phyloP scores from a whole-genome alignment of 1,284 basidiomycete species.

The Ceratobasidium sp. region DNA sequence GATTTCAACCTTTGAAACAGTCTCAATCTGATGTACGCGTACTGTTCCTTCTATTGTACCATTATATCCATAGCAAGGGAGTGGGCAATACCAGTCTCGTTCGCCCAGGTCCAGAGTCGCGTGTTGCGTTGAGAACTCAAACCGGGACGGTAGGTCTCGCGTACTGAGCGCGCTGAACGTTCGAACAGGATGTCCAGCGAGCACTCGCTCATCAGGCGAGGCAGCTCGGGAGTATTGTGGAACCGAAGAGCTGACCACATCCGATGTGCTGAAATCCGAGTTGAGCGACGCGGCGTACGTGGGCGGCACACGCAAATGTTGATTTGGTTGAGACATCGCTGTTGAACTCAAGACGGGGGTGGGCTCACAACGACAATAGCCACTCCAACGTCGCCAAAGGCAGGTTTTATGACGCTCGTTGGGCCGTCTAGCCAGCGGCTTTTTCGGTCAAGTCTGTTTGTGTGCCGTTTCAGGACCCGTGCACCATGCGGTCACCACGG shows the following conservation, averaged over 20 bases:
- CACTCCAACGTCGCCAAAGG: not conserved
- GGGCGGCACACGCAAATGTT: slow-evolving; percentile 27
- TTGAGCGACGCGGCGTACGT: slow-evolving; percentile 30
- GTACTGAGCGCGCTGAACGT: slow-evolving; percentile 30
- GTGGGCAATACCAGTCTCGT: slow-evolving; percentile 30
- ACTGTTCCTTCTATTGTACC: slow-evolving; percentile 27
- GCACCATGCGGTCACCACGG: slow-evolving; percentile 13
- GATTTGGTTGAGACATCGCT: slow-evolving; percentile 6
- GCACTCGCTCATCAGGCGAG: slow-evolving; percentile 26
- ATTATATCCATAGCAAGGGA: slow-evolving; percentile 20
- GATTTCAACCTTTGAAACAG: slow-evolving; percentile 30
- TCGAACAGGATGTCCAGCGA: slow-evolving; percentile 22
- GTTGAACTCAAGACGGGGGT: not conserved
- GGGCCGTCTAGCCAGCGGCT: not conserved
- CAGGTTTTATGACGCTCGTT: not conserved
- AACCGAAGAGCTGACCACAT: slow-evolving; percentile 11
- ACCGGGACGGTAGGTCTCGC: slow-evolving; percentile 22
- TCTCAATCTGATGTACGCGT: slow-evolving; percentile 31
- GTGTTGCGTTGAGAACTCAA: slow-evolving; percentile 24
- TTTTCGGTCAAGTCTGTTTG: slow-evolving; percentile 5
- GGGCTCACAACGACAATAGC: not conserved
- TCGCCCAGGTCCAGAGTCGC: slow-evolving; percentile 29
- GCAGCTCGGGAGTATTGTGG: slow-evolving; percentile 33
- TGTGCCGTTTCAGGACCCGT: not conserved
- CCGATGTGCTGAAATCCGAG: slow-evolving; percentile 33